Percentiles rank a stretch among this genome's conserved stretches.
phyloP scores from a whole-genome alignment of 805 yeast species.

The Candida jianshihensis region DNA sequence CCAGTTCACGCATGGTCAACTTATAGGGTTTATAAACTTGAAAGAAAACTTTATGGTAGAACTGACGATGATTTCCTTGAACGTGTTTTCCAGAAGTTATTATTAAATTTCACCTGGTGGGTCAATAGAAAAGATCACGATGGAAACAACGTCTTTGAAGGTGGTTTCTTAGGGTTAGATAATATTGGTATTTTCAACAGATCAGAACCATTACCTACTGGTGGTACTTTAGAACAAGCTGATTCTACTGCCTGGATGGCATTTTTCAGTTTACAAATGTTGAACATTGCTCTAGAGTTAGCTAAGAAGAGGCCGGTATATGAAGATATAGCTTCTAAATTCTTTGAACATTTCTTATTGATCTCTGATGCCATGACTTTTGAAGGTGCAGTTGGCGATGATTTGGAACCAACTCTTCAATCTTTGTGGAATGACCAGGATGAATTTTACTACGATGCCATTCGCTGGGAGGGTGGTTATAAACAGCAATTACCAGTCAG shows the following conservation, averaged over 20 bases:
- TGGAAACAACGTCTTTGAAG: constrained; percentile 88
- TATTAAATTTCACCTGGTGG: constrained; percentile 96
- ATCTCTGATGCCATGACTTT: constrained; percentile 93
- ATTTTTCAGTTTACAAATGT: constrained; percentile 82
- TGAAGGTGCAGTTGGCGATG: constrained; percentile 30
- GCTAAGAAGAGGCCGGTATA: constrained; percentile 81
- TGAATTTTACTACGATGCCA: constrained; percentile 85
- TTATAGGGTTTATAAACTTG: constrained; percentile 80
- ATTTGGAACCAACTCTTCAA: constrained; percentile 40
- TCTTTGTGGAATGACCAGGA: constrained; percentile 89
- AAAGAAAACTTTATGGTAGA: constrained; percentile 74
- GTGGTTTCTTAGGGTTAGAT: constrained; percentile 89
- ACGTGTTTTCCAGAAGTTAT: constrained; percentile 84
- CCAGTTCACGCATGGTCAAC: constrained; percentile 98
- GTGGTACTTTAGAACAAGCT: constrained; percentile 86
- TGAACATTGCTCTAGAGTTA: constrained; percentile 84
- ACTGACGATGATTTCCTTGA: constrained; percentile 81
- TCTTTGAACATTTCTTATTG: constrained; percentile 84
- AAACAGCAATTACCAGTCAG: constrained; percentile 74
- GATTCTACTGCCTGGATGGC: constrained; percentile 99
- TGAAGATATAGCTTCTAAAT: constrained; percentile 90
- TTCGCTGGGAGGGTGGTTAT: constrained; percentile 66
- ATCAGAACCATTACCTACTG: constrained; percentile 89
- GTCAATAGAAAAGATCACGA: constrained; percentile 82
- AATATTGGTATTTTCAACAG: constrained; percentile 90